phyloP scores from a whole-genome alignment of 176 grass and related monocot species.

The Pharus latifolius region DNA sequence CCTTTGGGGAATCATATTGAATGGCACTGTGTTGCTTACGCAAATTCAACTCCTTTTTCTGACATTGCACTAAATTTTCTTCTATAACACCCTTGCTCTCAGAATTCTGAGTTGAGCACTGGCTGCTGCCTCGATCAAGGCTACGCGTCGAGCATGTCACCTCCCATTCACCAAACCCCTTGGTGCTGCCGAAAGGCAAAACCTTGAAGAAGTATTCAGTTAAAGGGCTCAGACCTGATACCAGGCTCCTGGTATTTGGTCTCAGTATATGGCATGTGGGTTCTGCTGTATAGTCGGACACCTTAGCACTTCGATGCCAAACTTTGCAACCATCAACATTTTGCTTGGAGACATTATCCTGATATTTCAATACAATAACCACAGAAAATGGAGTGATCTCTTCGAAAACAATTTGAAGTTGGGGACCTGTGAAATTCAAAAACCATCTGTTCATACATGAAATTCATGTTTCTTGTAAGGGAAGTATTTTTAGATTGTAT shows the following conservation, averaged over 20 bases:
- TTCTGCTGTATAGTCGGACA: slow-evolving; percentile 42
- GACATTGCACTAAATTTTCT: slow-evolving; percentile 24
- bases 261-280: slow-evolving; percentile 50
- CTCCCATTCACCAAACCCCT: slow-evolving; percentile 45
- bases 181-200: slow-evolving; percentile 49
- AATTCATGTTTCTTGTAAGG: background rate
- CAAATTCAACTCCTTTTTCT: slow-evolving; percentile 33
- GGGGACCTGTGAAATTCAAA: slow-evolving; percentile 30
- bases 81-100: slow-evolving; percentile 31
- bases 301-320: slow-evolving; percentile 51
- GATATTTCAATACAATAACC: slow-evolving; percentile 37
- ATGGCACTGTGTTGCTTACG: slow-evolving; percentile 19
- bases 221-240: slow-evolving; percentile 66
- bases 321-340: slow-evolving; percentile 59
- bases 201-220: slow-evolving; percentile 69
- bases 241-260: slow-evolving; percentile 41
- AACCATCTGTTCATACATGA: slow-evolving; percentile 16
- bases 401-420: slow-evolving; percentile 50
- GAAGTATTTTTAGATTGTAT: background rate
- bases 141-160: slow-evolving; percentile 49
- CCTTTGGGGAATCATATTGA: slow-evolving; percentile 70
- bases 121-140: slow-evolving; percentile 37
- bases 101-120: slow-evolving; percentile 48
- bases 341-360: slow-evolving; percentile 35
- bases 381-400: slow-evolving; percentile 58